phyloP scores from a whole-genome alignment of 2,329 filamentous ascomycete species.

The Coniochaeta prunicola region DNA sequence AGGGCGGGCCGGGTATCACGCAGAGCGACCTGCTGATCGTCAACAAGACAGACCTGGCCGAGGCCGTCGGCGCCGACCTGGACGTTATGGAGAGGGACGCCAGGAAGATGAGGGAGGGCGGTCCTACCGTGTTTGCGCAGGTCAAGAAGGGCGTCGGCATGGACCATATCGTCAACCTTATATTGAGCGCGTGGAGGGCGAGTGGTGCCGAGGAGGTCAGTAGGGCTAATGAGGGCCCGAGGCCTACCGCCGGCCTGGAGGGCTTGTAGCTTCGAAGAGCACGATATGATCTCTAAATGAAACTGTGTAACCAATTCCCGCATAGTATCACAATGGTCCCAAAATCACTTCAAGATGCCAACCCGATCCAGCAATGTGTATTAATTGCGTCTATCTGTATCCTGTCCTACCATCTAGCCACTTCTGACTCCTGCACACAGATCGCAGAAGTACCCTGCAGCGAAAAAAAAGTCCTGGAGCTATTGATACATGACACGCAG shows the following conservation, averaged over 20 bases:
- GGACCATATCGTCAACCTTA: conserved; percentile 78
- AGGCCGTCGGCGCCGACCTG: conserved; percentile 83
- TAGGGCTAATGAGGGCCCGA: conserved; percentile 47
- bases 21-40: conserved; percentile 90
- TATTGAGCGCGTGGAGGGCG: conserved; percentile 86
- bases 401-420: background rate
- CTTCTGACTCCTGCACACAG: background rate
- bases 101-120: conserved; percentile 89
- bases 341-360: too few relatives aligned
- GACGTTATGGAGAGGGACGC: conserved; percentile 92
- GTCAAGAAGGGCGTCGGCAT: conserved; percentile 90
- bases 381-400: background rate
- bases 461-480: too few relatives aligned
- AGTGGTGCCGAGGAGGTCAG: conserved; percentile 67
- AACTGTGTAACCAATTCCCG: too few relatives aligned
- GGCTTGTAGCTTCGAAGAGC: background rate
- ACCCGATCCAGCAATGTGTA: too few relatives aligned
- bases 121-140: conserved; percentile 91
- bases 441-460: too few relatives aligned
- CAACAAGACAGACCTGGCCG: conserved; percentile 94
- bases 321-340: too few relatives aligned
- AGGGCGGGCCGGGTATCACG: conserved; percentile 94
- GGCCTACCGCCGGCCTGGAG: conserved; percentile 49
- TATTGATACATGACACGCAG: too few relatives aligned
- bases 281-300: too few relatives aligned